Evolutionary conservation across 345 rosid species (phyloP).

Genomic region (Salix purpurea): DNA sequence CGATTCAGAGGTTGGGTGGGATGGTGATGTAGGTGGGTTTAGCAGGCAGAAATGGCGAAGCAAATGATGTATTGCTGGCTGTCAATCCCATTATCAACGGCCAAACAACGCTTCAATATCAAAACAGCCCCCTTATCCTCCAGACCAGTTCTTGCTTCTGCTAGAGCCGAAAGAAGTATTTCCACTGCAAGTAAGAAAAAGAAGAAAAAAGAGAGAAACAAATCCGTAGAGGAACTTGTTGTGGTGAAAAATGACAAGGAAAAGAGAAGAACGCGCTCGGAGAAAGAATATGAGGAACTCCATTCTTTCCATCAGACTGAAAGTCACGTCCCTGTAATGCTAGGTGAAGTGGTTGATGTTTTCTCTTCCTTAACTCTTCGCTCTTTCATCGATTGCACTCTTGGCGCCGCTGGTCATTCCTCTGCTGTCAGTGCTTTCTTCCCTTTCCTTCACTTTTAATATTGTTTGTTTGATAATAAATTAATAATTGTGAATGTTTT

Average conservation of each 20-base stretch:
- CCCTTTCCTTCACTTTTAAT: background rate
- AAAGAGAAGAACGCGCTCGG: slow-evolving; percentile 80
- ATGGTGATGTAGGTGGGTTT: too few relatives aligned
- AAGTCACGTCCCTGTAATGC: slow-evolving; percentile 71
- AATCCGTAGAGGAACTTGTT: background rate
- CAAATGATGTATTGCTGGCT: background rate
- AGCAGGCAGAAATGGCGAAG: background rate
- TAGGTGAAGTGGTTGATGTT: slow-evolving; percentile 76
- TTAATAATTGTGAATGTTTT: background rate
- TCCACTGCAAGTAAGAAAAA: slow-evolving; percentile 13
- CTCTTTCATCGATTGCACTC: slow-evolving; percentile 83
- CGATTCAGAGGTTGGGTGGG: too few relatives aligned
- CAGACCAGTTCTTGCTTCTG: background rate
- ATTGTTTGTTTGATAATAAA: background rate
- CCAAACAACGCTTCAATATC: background rate
- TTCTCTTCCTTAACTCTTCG: slow-evolving; percentile 48
- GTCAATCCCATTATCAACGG: background rate
- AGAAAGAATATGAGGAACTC: slow-evolving; percentile 38
- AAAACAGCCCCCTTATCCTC: background rate
- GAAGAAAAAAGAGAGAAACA: slow-evolving; percentile 1
- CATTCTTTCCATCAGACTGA: background rate
- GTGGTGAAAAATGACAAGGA: slow-evolving; percentile 36
- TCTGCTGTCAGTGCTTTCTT: slow-evolving; percentile 52
- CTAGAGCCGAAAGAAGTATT: background rate
- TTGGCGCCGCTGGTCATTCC: slow-evolving; percentile 93